Conservation (phyloP, 768 basidiomycete genomes). For the Termitomyces sp. region DNA sequence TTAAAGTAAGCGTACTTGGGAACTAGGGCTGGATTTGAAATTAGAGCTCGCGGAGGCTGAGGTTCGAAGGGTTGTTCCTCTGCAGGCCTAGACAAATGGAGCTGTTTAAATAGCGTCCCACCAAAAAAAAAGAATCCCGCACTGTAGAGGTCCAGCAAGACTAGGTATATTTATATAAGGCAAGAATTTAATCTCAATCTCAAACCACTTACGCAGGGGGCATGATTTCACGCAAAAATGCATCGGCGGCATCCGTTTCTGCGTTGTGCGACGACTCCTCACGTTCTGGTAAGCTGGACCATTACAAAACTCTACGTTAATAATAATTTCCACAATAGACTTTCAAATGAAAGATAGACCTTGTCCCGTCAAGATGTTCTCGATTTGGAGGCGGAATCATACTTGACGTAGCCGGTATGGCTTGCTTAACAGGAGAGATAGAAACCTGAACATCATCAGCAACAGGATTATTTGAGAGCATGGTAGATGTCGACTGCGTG, state of each 20-base stretch:
- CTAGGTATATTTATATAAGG: slow-evolving; percentile 13
- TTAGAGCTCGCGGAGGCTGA: slow-evolving; percentile 16
- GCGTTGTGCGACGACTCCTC: neutral
- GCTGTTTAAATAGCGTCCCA: neutral
- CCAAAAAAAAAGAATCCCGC: neutral
- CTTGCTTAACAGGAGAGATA: neutral
- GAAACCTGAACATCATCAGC: neutral
- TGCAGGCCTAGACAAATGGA: slow-evolving; percentile 14
- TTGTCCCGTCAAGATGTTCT: neutral
- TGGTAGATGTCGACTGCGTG: slow-evolving; percentile 10
- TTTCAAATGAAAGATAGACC: neutral
- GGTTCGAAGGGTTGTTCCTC: slow-evolving; percentile 18
- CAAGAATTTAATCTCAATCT: neutral
- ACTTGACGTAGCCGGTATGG: too few relatives aligned
- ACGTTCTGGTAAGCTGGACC: neutral
- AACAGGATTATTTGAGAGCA: neutral
- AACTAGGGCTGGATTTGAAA: slow-evolving; percentile 10
- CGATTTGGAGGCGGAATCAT: neutral
- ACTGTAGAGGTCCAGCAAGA: slow-evolving; percentile 30
- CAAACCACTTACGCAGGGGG: slow-evolving; percentile 11
- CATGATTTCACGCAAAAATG: slow-evolving; percentile 15
- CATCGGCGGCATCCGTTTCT: slow-evolving; percentile 4
- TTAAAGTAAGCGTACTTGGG: slow-evolving; percentile 14
- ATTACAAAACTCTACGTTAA: neutral
- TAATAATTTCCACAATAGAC: neutral